Evolutionary conservation across 345 rosid species (phyloP).

Genomic region (Cardamine resedifolia): DNA sequence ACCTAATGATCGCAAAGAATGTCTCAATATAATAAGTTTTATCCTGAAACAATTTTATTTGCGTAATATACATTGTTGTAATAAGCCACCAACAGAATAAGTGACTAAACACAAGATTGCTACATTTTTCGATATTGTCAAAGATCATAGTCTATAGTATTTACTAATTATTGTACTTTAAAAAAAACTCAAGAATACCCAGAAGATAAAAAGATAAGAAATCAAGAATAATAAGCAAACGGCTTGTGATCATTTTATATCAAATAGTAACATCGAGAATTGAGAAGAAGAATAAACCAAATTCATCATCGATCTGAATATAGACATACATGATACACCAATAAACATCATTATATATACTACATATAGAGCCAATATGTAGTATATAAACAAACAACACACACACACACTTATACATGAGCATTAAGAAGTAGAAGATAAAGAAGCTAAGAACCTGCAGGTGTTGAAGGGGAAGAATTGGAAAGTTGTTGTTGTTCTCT

Average conservation of each 20-base stretch:
- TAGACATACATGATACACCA: not conserved
- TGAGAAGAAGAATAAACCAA: too few species aligned
- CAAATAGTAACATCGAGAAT: too few species aligned
- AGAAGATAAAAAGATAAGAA: not conserved
- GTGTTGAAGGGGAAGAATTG: conserved; percentile 25
- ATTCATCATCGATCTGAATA: not conserved
- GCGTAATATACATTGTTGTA: not conserved
- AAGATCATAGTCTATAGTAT: not conserved
- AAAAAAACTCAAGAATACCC: not conserved
- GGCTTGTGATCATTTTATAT: not conserved
- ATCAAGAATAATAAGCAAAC: conserved; percentile 4
- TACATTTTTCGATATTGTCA: conserved; percentile 1
- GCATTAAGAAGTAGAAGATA: not conserved
- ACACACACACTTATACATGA: not conserved
- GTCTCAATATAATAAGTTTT: not conserved
- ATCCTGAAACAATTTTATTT: not conserved
- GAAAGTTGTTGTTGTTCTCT: conserved; percentile 18
- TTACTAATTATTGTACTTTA: not conserved
- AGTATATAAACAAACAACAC: not conserved
- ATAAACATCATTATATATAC: conserved; percentile 3
- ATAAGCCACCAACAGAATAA: not conserved
- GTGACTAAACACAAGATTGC: not conserved
- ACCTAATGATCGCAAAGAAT: conserved; percentile 41
- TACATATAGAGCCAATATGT: not conserved
- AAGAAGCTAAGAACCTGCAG: conserved; percentile 28